Base-by-base conservation (phyloP, 495 filamentous ascomycete species). In the Usnea hakonensis region DNA sequence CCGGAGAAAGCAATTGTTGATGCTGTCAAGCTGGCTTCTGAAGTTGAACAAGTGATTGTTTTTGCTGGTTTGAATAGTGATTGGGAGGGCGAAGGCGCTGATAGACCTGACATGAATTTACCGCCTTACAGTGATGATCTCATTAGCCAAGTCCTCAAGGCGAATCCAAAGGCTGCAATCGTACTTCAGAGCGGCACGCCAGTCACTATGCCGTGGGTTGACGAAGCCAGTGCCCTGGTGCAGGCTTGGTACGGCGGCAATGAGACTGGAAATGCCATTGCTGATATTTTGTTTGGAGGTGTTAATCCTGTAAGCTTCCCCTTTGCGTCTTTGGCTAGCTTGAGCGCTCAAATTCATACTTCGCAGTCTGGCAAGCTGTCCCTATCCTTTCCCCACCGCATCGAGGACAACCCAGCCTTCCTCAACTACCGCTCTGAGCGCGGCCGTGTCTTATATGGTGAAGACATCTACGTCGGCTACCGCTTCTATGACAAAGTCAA, bases 31-130 rank as follows among this genome's bases (percentile, higher is more conserved):
- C 72, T 87, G 16, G 89, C 89, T 8, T 76, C 76, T 58, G 75
- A 79, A 33, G 81, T 82, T 2, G 88, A 93, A 58, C 85, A 91
- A 35, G 91, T 89, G 9, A 79, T 95, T 55, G 78, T 95, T 13
- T 84, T 90, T 66, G 88, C 90, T 26, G 91, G 91, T 4, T 78
- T 95, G 17, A 89, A 90, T 68, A 82, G 80, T 48, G 91, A 96
- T 70, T 95, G 90, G 90, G 90, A 95, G 70, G 90, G 87, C 21
- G 91, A 95, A 70, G 91, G 91, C 28, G 86, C 90, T 64, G 90
- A 95, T 71, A 82, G 90, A n/a, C 80, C 86, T 59, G 84, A 83
- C 58, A 92, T 94, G 89, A 86, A 90, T 65, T 79, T 95, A 13
- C 90, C 90, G 7, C 86, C 86, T 1, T 85, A 83, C 68, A 89